These are phyloP conservation scores for Claviceps sp. DNA, from an alignment of 2,329 filamentous ascomycete species.

Conservation along the genomic window DNA sequence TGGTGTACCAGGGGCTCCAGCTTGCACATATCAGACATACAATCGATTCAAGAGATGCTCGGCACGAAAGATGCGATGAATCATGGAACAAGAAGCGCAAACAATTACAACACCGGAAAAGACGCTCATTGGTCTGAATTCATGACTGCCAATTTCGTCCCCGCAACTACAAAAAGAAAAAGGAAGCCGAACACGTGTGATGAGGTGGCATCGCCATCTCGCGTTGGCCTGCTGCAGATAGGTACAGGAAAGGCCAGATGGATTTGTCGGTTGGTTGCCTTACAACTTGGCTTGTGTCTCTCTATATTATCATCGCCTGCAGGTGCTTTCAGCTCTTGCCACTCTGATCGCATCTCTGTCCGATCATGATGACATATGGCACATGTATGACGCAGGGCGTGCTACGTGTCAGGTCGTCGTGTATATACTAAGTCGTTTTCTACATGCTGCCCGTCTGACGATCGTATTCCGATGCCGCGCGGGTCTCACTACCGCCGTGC, in stretches of 20 bases:
- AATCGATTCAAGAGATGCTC: neutral
- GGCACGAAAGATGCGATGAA: neutral
- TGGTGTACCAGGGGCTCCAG: neutral
- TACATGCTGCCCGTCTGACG: neutral
- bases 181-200: neutral
- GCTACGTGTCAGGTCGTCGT: neutral
- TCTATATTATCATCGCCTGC: no score
- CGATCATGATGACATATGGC: neutral
- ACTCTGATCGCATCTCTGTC: neutral
- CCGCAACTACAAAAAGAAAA: neutral
- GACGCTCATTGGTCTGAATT: neutral
- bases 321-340: no score
- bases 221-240: neutral
- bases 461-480: neutral
- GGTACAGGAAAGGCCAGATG: neutral
- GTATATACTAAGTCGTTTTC: neutral
- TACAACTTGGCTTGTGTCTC: neutral
- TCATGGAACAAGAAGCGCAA: neutral
- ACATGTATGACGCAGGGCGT: neutral
- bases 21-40: neutral
- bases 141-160: neutral
- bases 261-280: neutral
- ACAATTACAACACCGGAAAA: neutral
- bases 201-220: constrained; percentile 1
- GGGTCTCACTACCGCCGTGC: neutral